These are phyloP conservation scores for Ceratocystis smalleyi DNA, from an alignment of 2,329 filamentous ascomycete genomes.

Conservation along the genomic window DNA sequence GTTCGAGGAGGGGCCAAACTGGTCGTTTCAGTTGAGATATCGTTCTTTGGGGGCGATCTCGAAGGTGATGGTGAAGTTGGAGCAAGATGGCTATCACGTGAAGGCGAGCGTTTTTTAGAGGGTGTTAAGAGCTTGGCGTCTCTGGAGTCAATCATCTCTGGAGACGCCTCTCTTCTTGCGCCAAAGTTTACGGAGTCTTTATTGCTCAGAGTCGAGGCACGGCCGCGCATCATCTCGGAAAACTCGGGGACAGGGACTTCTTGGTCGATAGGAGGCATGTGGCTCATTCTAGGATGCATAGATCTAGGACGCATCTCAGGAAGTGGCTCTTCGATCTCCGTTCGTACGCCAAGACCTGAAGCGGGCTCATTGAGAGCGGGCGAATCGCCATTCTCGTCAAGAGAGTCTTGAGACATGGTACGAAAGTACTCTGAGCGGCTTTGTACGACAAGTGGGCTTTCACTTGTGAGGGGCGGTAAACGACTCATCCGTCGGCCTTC, in stretches of 20 bases:
- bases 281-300: conserved; percentile 60
- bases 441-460: conserved; percentile 61
- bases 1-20: conserved; percentile 36
- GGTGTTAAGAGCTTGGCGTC: conserved; percentile 33
- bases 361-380: conserved; percentile 19
- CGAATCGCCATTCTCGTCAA: conserved; percentile 22
- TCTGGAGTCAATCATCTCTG: conserved; percentile 26
- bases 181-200: conserved; percentile 29
- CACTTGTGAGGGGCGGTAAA: conserved; percentile 65
- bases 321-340: conserved; percentile 44
- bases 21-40: conserved; percentile 19
- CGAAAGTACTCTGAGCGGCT: conserved; percentile 70
- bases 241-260: conserved; percentile 18
- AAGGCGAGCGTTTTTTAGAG: conserved; percentile 42
- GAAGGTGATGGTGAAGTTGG: conserved; percentile 28
- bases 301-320: conserved; percentile 47
- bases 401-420: conserved; percentile 50
- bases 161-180: conserved; percentile 42
- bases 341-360: conserved; percentile 34
- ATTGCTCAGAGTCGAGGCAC: conserved; percentile 5
- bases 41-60: conserved; percentile 8
- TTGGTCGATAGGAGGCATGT: conserved; percentile 33
- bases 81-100: conserved; percentile 22
- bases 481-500: conserved; percentile 69
- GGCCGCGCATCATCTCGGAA: conserved; percentile 15